These are phyloP conservation scores for Termitomyces sp. DNA, from an alignment of 768 basidiomycete species.

Conservation along the genomic window DNA sequence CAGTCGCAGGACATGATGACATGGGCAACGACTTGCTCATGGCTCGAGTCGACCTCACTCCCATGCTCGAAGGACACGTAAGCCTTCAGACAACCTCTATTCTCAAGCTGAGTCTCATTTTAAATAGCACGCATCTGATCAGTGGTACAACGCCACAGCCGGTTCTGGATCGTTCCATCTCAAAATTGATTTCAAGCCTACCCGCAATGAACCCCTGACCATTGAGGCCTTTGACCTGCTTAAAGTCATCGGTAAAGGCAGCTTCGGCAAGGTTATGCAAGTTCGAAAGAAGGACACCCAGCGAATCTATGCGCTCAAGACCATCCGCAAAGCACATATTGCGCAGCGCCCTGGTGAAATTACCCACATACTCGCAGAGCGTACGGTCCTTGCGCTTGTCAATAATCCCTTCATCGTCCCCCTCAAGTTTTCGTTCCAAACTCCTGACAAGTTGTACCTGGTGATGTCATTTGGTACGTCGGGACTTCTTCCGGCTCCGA, in stretches of 20 bases:
- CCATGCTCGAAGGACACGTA: constrained; percentile 75
- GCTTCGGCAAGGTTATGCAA: constrained; percentile 99
- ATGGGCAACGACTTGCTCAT: constrained; percentile 98
- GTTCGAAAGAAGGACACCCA: constrained; percentile 98
- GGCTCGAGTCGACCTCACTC: constrained; percentile 87
- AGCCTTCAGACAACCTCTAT: constrained; percentile 17
- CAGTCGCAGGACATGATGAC: constrained; percentile 74
- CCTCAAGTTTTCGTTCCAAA: constrained; percentile 98
- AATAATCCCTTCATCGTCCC: constrained; percentile 99
- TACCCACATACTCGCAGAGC: constrained; percentile 94
- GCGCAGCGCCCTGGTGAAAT: constrained; percentile 95
- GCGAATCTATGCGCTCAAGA: constrained; percentile 97
- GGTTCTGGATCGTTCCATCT: constrained; percentile 92
- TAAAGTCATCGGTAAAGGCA: constrained; percentile 97
- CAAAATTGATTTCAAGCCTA: constrained; percentile 91
- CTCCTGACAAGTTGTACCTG: constrained; percentile 93
- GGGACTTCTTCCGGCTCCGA: neutral
- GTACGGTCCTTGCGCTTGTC: constrained; percentile 93
- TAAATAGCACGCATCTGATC: constrained; percentile 73
- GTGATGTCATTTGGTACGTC: constrained; percentile 90
- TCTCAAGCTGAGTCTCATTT: constrained; percentile 9
- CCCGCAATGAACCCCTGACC: constrained; percentile 77
- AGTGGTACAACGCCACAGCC: constrained; percentile 82
- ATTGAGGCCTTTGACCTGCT: constrained; percentile 96
- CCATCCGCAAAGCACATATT: constrained; percentile 97